A percentile compares a stretch with the other conserved stretches of the same genome.
phyloP scores from a whole-genome alignment of 169 alveolate species.

The Plasmodium reichenowi region DNA sequence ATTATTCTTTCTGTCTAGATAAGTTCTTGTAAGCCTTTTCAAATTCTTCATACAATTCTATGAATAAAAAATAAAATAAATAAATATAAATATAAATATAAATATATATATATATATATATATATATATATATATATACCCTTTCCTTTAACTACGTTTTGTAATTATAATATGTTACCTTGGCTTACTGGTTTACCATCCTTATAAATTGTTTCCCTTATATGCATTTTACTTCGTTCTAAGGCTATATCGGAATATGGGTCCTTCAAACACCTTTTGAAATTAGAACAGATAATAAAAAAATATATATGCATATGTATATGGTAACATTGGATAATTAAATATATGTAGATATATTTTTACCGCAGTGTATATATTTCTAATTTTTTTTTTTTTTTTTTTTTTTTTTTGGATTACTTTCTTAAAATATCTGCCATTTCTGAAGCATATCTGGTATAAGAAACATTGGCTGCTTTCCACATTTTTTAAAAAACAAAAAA shows the following conservation, averaged over 20 bases:
- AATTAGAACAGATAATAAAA: constrained; percentile 7
- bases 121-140: constrained; percentile 1
- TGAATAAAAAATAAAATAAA: neutral
- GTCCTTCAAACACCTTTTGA: constrained; percentile 85
- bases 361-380: neutral
- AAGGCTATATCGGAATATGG: constrained; percentile 87
- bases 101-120: constrained; percentile 13
- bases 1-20: constrained; percentile 22
- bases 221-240: constrained; percentile 83
- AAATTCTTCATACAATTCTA: constrained; percentile 72
- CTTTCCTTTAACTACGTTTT: neutral
- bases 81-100: neutral
- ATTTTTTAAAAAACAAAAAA: constrained; percentile 24
- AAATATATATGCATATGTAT: neutral
- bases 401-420: constrained; percentile 78
- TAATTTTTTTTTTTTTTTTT: constrained; percentile 4
- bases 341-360: neutral
- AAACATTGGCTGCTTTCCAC: constrained; percentile 87
- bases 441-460: constrained; percentile 85
- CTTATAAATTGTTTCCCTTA: constrained; percentile 81
- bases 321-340: too few relatives aligned
- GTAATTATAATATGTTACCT: constrained; percentile 67
- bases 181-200: constrained; percentile 84
- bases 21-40: constrained; percentile 67
- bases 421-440: constrained; percentile 87